Base-by-base conservation (phyloP, 768 basidiomycete genomes). In the Pleurotus salmoneostramineus region DNA sequence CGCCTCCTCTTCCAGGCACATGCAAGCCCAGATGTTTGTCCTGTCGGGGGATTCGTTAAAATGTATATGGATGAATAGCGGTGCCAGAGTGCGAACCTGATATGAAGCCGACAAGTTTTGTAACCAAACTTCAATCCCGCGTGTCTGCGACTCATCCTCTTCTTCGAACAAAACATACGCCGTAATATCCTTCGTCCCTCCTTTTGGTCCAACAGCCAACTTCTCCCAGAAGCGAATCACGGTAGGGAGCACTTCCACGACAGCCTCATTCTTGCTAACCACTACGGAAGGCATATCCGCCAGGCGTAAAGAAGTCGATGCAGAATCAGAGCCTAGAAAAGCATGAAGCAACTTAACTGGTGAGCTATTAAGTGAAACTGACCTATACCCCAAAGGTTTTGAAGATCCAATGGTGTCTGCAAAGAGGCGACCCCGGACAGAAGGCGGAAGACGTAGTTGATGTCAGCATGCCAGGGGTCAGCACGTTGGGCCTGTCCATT, bases 191-290 rank as follows among this genome's bases (percentile, higher is more conserved):
- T 94, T 93, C 58, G 72, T 74, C 5, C 93, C 93, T 36, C 80
- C 80, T 48, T 80, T 77, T 0, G 93, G 93, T 12, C 77, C 76
- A 45, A 95, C 66, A 0, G 89, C 91, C 10, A 93, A 77, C 67
- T 92, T 94, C 63, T 90, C 87, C 92, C 93, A 94, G 68, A 93
- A 94, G 2, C 86, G 79, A 21, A 94, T 66, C 0, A 91, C 87
- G 3, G 89, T 70, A 1, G 91, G 86, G 11, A 83, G 69, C 14
- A 91, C 69, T 43, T 91, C 84, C n/a, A 94, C 74, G 31, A 91
- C 69, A 3, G 83, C 78, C 37, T 87, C 85, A 2, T 82, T 81
- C 64, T 90, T 91, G 2, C 82, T 85, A 32, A 90, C 77, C 0
- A 85, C 75, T 8, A 94, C 66, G 73, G 82, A 75, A 0, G 90